These are phyloP conservation scores for Oehlia diaphana DNA, from an alignment of 192 early-diverging fungal genomes.

Conservation along the genomic window DNA sequence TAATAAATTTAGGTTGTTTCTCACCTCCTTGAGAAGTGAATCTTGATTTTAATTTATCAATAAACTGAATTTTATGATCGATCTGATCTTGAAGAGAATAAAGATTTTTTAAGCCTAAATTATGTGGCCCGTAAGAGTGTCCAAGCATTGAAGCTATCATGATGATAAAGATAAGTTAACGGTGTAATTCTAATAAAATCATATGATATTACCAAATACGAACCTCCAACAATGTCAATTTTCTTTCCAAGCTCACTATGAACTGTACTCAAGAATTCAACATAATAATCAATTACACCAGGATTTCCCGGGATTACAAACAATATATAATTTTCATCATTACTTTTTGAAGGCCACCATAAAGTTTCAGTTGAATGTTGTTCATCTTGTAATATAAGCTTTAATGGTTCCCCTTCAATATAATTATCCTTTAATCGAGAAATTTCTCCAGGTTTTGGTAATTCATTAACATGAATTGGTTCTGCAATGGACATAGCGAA, in stretches of 20 bases:
- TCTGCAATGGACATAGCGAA: neutral
- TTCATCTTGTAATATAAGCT: conserved; percentile 33
- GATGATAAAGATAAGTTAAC: neutral
- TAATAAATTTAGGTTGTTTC: conserved; percentile 42
- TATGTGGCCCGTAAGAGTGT: conserved; percentile 50
- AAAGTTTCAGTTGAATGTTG: conserved; percentile 42
- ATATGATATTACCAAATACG: no score
- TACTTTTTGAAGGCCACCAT: conserved; percentile 40
- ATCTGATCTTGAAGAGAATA: conserved; percentile 64
- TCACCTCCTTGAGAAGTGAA: conserved; percentile 40
- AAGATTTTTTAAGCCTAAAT: conserved; percentile 27
- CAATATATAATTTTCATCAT: conserved; percentile 30
- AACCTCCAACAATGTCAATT: conserved; percentile 67
- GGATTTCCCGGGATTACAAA: conserved; percentile 75
- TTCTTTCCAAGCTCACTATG: conserved; percentile 46
- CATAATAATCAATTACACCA: conserved; percentile 81
- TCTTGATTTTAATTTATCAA: conserved; percentile 53
- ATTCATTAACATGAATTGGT: neutral
- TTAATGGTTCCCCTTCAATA: conserved; percentile 26
- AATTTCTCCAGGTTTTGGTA: neutral
- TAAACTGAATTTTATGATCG: conserved; percentile 62
- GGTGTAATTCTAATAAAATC: neutral
- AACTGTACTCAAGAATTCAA: conserved; percentile 62
- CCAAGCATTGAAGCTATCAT: conserved; percentile 58
- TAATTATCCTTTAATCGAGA: neutral